Conservation (phyloP, 106 monocot species). For the Dioscorea alata region DNA sequence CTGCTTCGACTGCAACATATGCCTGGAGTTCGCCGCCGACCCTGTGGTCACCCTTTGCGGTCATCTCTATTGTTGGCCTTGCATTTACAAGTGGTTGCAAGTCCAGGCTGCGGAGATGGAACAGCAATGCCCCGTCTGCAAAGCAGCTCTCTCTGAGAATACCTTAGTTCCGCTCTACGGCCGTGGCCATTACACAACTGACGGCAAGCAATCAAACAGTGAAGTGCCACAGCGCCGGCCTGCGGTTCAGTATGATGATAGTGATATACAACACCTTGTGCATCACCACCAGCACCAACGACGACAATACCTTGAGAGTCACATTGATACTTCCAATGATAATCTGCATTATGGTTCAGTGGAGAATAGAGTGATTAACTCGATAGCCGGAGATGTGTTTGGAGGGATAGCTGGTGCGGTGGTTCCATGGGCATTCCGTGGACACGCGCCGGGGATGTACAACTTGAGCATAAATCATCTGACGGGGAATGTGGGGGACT, state of each 20-base stretch:
- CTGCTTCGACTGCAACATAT: constrained; percentile 97
- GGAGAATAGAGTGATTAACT: constrained; percentile 24
- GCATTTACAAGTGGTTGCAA: constrained; percentile 86
- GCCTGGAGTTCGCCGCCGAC: constrained; percentile 61
- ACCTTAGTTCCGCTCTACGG: constrained; percentile 82
- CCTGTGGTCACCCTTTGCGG: constrained; percentile 97
- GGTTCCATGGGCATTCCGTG: constrained; percentile 38
- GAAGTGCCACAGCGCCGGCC: constrained; percentile 45
- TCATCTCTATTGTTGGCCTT: constrained; percentile 99
- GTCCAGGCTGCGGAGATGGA: constrained; percentile 1
- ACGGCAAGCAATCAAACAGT: background rate
- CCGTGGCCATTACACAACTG: constrained; percentile 24
- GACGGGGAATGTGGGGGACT: constrained; percentile 1
- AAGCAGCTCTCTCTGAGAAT: constrained; percentile 52
- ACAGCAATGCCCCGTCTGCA: constrained; percentile 84
- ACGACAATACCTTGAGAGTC: constrained; percentile 7
- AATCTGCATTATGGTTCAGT: background rate
- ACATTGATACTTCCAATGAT: background rate
- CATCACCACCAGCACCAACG: constrained; percentile 10
- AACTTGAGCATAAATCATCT: constrained; percentile 17
- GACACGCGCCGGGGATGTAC: constrained; percentile 6
- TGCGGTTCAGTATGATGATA: constrained; percentile 3
- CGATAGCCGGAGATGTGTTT: constrained; percentile 34
- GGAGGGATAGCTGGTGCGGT: constrained; percentile 47
- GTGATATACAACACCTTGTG: too few relatives aligned